Conservation (phyloP, 2,329 filamentous ascomycete species). For the Phaeosphaeriaceae sp. region DNA sequence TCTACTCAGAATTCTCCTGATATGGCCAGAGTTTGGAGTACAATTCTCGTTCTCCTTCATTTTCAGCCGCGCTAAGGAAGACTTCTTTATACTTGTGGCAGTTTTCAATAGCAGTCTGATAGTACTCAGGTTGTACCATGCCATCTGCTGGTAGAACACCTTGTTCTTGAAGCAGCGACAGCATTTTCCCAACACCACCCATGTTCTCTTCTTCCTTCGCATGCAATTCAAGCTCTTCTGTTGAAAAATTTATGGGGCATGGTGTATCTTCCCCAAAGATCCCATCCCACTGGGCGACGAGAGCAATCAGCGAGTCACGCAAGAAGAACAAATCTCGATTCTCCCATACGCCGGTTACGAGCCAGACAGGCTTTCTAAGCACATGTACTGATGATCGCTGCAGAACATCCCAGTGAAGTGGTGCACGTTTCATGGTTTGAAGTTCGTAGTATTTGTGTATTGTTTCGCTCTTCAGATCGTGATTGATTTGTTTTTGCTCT, state of each 20-base stretch:
- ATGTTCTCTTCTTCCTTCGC: conserved; percentile 35
- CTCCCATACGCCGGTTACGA: conserved; percentile 42
- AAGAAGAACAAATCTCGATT: conserved; percentile 44
- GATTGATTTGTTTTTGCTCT: conserved; percentile 33
- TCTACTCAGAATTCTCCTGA: conserved; percentile 9
- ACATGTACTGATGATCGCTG: conserved; percentile 20
- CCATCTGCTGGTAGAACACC: conserved; percentile 39
- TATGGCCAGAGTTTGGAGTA: conserved; percentile 13
- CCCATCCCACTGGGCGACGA: conserved; percentile 12
- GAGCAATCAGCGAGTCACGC: conserved; percentile 33
- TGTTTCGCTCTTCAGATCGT: conserved; percentile 40
- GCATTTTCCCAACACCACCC: conserved; percentile 36
- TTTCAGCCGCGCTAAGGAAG: conserved; percentile 13
- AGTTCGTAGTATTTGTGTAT: conserved; percentile 47
- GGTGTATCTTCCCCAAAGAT: conserved; percentile 12
- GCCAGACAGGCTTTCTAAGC: conserved; percentile 39
- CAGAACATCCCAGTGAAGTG: conserved; percentile 38
- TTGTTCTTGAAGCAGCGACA: conserved; percentile 36
- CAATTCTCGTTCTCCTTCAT: conserved; percentile 15
- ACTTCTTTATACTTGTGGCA: conserved; percentile 15
- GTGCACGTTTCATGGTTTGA: conserved; percentile 35
- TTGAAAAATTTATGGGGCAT: conserved; percentile 15
- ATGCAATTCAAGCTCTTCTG: conserved; percentile 16
- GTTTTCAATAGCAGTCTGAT: conserved; percentile 22
- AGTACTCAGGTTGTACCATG: conserved; percentile 42